A percentile compares a stretch with the other conserved stretches of the same genome.
Conservation (phyloP, 805 yeast species). For the Wickerhamiella azymoides region DNA sequence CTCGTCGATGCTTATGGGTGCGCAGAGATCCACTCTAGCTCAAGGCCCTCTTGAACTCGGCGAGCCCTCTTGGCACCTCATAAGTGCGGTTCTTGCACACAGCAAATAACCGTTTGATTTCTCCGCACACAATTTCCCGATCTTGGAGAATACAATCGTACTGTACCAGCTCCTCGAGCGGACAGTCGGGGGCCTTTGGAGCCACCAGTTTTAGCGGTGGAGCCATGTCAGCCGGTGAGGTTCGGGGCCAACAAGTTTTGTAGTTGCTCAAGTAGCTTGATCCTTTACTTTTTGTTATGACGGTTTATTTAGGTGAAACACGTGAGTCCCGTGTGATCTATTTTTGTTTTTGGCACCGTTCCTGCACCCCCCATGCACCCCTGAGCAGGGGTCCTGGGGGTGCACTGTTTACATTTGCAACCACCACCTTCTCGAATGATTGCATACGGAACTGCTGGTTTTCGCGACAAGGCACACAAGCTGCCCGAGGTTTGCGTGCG, state of each 20-base stretch:
- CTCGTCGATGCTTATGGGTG: too few species aligned
- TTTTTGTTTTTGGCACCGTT: too few species aligned
- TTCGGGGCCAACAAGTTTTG: not conserved
- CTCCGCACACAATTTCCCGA: slow-evolving; percentile 19
- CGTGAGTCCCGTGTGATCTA: too few species aligned
- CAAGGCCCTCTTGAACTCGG: not conserved
- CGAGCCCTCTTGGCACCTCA: slow-evolving; percentile 2
- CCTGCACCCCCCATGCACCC: not conserved
- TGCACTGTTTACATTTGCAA: not conserved
- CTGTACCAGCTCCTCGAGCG: slow-evolving; percentile 19
- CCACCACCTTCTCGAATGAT: slow-evolving; percentile 17
- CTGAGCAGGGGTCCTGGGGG: not conserved
- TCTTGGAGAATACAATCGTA: slow-evolving; percentile 19
- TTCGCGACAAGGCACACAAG: slow-evolving; percentile 55
- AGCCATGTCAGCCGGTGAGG: not conserved
- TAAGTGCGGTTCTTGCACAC: slow-evolving; percentile 11
- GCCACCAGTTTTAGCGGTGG: not conserved
- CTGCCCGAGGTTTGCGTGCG: slow-evolving; percentile 74
- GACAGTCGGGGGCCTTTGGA: slow-evolving; percentile 13
- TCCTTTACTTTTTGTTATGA: not conserved
- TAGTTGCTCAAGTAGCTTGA: not conserved
- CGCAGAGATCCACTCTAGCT: too few species aligned
- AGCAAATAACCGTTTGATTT: slow-evolving; percentile 20
- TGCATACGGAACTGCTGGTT: slow-evolving; percentile 95
- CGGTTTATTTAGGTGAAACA: too few species aligned